phyloP scores from a whole-genome alignment of 2,329 filamentous ascomycete genomes.

The Fusarium sp. region DNA sequence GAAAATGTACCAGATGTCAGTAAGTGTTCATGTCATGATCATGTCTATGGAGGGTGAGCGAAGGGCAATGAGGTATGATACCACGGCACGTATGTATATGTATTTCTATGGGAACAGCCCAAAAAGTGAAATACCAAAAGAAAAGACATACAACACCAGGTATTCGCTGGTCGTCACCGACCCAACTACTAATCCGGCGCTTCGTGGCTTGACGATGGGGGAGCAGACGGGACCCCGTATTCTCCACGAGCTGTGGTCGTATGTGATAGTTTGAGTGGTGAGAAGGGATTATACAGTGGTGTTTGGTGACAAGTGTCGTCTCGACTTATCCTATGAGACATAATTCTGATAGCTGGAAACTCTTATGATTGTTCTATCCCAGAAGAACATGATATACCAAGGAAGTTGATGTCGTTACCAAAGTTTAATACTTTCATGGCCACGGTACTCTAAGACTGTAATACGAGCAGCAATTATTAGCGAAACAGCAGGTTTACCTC shows the following conservation, averaged over 20 bases:
- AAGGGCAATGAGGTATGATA: neutral
- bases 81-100: neutral
- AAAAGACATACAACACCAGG: conserved; percentile 40
- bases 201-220: conserved; percentile 38
- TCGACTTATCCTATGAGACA: neutral
- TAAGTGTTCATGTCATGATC: conserved; percentile 2
- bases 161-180: conserved; percentile 41
- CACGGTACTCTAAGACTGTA: neutral
- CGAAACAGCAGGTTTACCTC: neutral
- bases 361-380: neutral
- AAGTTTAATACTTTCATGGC: neutral
- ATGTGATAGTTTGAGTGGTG: conserved; percentile 12
- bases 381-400: neutral
- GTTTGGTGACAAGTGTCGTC: neutral
- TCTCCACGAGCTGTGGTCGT: conserved; percentile 41
- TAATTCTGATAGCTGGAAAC: neutral
- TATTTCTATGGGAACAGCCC: neutral
- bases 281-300: neutral
- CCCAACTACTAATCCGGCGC: conserved; percentile 43
- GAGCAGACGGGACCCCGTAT: conserved; percentile 42
- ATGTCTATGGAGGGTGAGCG: neutral
- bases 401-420: neutral
- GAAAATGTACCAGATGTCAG: conserved; percentile 45
- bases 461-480: neutral
- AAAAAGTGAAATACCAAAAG: conserved; percentile 11